Evolutionary conservation across 2,329 filamentous ascomycete genomes (phyloP).

Genomic region (Fusarium illudens): DNA sequence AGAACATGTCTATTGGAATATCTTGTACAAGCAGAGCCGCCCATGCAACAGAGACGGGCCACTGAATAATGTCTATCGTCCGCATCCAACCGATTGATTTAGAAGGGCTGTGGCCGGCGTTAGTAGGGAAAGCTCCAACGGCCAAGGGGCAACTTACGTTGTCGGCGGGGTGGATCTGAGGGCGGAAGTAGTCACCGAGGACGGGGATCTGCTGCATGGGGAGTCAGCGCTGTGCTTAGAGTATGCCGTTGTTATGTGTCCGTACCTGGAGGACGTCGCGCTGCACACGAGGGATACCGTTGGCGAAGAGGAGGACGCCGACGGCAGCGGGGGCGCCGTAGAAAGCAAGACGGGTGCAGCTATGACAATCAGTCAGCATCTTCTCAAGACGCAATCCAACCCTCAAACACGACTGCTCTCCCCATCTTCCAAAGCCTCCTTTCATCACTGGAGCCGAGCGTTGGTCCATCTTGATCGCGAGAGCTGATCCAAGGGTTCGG

Average conservation of each 20-base stretch:
- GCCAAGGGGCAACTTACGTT: slow-evolving; percentile 60
- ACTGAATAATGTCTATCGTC: slow-evolving; percentile 44
- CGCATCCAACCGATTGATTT: slow-evolving; percentile 43
- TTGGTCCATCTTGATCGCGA: background rate
- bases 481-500: slow-evolving; percentile 21
- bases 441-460: background rate
- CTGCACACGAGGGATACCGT: slow-evolving; percentile 68
- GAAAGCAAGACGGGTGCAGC: slow-evolving; percentile 60
- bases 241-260: background rate
- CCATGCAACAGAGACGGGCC: slow-evolving; percentile 32
- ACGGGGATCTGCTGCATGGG: slow-evolving; percentile 62
- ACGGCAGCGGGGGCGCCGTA: slow-evolving; percentile 67
- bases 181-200: slow-evolving; percentile 60
- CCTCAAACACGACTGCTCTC: background rate
- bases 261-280: slow-evolving; percentile 66
- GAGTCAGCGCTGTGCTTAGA: slow-evolving; percentile 33
- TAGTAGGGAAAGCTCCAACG: slow-evolving; percentile 21
- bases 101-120: slow-evolving; percentile 50
- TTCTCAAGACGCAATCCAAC: background rate
- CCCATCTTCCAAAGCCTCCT: background rate
- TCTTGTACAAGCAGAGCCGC: slow-evolving; percentile 50
- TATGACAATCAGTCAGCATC: slow-evolving; percentile 43
- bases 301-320: slow-evolving; percentile 67
- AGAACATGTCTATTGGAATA: slow-evolving; percentile 48
- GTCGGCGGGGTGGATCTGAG: slow-evolving; percentile 66